phyloP scores from a whole-genome alignment of 2,329 filamentous ascomycete genomes.

The Fusarium sp. region DNA sequence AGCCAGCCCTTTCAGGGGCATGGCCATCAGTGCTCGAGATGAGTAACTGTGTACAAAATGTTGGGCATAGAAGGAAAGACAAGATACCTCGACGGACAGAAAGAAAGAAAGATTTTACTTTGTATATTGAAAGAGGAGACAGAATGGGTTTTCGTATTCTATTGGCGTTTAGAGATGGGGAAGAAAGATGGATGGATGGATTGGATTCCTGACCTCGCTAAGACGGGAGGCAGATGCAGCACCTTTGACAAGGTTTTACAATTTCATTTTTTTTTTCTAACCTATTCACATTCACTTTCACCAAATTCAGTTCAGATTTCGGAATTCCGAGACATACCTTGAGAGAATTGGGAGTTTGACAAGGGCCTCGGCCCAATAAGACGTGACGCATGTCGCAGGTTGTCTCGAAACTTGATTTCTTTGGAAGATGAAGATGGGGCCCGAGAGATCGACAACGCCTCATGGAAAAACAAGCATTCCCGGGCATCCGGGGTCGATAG shows the following conservation, averaged over 20 bases:
- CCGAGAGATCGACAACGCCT: neutral
- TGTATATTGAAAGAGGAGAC: constrained; percentile 28
- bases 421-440: neutral
- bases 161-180: constrained; percentile 13
- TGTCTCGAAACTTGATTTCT: constrained; percentile 3
- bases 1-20: neutral
- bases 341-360: neutral
- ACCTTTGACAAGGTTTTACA: constrained; percentile 29
- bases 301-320: neutral
- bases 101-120: constrained; percentile 28
- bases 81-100: constrained; percentile 25
- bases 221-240: constrained; percentile 24
- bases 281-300: constrained; percentile 17
- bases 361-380: constrained; percentile 12
- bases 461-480: constrained; percentile 8
- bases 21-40: constrained; percentile 11
- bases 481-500: constrained; percentile 6
- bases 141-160: neutral
- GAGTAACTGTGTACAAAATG: constrained; percentile 28
- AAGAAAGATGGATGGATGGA: constrained; percentile 16
- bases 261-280: constrained; percentile 3
- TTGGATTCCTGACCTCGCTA: constrained; percentile 28
- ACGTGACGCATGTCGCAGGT: neutral
- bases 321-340: neutral
- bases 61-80: constrained; percentile 28